Evolutionary conservation across 148 eudicot genomes (phyloP).

Genomic region (Camellia sinensis): DNA sequence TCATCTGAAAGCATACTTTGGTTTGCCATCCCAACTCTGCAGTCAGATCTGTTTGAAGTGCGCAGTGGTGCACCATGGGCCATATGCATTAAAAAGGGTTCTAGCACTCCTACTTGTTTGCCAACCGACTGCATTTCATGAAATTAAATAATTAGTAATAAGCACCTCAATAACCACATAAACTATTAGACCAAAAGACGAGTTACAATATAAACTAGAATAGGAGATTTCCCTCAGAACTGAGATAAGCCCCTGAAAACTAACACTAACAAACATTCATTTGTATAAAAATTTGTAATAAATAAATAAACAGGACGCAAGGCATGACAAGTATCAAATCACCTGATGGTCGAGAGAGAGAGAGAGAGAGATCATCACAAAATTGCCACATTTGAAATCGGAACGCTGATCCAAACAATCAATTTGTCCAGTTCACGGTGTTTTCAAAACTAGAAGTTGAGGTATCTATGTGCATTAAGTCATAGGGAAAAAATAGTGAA

Average conservation of each 20-base stretch:
- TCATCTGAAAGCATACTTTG: constrained; percentile 65
- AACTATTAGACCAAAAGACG: neutral
- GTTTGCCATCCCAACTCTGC: constrained; percentile 41
- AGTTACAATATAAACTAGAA: neutral
- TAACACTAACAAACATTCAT: too few relatives aligned
- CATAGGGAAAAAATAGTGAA: too few relatives aligned
- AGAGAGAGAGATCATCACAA: too few relatives aligned
- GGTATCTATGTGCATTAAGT: too few relatives aligned
- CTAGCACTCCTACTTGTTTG: constrained; percentile 90
- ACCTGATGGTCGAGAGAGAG: too few relatives aligned
- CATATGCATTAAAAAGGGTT: constrained; percentile 97
- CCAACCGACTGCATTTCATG: constrained; percentile 79
- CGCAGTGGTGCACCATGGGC: constrained; percentile 88
- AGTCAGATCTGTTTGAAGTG: constrained; percentile 43
- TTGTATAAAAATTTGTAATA: too few relatives aligned
- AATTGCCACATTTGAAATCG: too few relatives aligned
- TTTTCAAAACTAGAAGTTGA: too few relatives aligned
- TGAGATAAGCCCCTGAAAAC: neutral
- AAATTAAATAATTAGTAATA: constrained; percentile 10
- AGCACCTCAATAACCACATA: constrained; percentile 3
- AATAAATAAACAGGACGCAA: too few relatives aligned
- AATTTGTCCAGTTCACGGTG: too few relatives aligned
- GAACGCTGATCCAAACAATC: too few relatives aligned
- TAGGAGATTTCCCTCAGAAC: neutral
- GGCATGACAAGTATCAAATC: too few relatives aligned